Conservation (phyloP, 2,329 filamentous ascomycete species). For the Westerdykella aurantiaca region DNA sequence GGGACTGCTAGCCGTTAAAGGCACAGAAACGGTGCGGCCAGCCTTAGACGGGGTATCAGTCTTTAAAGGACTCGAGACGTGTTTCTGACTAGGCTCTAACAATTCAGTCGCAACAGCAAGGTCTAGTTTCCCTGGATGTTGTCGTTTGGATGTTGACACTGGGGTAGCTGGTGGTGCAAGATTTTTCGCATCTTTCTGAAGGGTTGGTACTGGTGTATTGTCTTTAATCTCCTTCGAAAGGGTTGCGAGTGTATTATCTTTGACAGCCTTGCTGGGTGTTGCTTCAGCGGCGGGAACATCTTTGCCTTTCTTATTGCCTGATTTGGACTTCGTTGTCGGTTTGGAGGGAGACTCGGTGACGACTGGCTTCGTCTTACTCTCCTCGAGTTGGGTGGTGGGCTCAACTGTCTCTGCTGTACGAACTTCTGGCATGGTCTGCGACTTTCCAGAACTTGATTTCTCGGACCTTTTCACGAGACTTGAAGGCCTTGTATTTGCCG, state of each 20-base stretch:
- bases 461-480: conserved; percentile 17
- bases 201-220: conserved; percentile 2
- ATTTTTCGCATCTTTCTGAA: conserved; percentile 13
- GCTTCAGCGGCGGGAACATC: conserved; percentile 4
- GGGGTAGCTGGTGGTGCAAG: conserved; percentile 5
- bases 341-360: conserved; percentile 11
- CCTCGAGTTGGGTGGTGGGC: neutral
- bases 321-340: conserved; percentile 15
- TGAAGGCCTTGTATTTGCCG: conserved; percentile 7
- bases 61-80: conserved; percentile 13
- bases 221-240: no score
- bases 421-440: conserved; percentile 9
- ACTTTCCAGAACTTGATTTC: conserved; percentile 10
- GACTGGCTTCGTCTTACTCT: conserved; percentile 16
- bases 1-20: conserved; percentile 44
- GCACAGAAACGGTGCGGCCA: conserved; percentile 20
- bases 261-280: no score
- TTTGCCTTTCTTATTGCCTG: conserved; percentile 12
- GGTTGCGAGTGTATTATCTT: no score
- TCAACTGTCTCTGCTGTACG: conserved; percentile 12
- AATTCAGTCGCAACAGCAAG: conserved; percentile 38
- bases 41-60: conserved; percentile 21
- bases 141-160: conserved; percentile 23
- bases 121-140: conserved; percentile 45
- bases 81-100: conserved; percentile 14